Evolutionary conservation across 169 alveolate genomes (phyloP).

Genomic region (Plasmodium yoelii): DNA sequence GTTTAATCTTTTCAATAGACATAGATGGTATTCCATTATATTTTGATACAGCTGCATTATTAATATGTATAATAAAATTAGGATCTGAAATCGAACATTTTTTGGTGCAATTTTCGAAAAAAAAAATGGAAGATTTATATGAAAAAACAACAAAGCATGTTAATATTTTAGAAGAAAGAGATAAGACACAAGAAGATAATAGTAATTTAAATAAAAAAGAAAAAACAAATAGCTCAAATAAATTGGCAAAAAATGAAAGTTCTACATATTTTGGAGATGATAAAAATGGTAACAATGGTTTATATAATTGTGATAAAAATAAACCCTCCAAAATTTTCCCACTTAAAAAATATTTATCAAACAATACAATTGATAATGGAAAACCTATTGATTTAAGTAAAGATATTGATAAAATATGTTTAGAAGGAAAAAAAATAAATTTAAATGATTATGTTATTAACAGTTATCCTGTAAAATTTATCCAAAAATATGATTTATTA

Average conservation of each 20-base stretch:
- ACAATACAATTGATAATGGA: neutral
- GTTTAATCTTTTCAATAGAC: slow-evolving; percentile 45
- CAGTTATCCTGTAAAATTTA: slow-evolving; percentile 67
- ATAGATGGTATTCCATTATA: slow-evolving; percentile 48
- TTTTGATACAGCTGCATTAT: slow-evolving; percentile 67
- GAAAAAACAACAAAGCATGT: slow-evolving; percentile 69
- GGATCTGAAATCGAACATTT: slow-evolving; percentile 67
- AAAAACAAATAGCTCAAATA: neutral
- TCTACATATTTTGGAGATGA: neutral
- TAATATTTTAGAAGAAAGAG: slow-evolving; percentile 36
- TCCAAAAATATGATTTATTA: slow-evolving; percentile 54
- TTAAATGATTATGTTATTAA: slow-evolving; percentile 51
- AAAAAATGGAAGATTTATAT: slow-evolving; percentile 59
- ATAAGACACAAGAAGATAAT: neutral
- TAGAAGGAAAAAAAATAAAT: slow-evolving; percentile 45
- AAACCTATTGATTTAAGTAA: neutral
- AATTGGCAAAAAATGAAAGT: neutral
- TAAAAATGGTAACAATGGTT: neutral
- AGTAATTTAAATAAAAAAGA: neutral
- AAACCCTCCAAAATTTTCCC: no score
- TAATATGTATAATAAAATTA: slow-evolving; percentile 60
- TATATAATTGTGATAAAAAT: neutral
- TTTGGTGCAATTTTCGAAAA: slow-evolving; percentile 54
- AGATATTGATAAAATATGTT: slow-evolving; percentile 17
- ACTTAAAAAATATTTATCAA: no score